A percentile compares a stretch with the other conserved stretches of the same genome.
Evolutionary conservation across 2,329 filamentous ascomycete genomes (phyloP).

Genomic region (Aspergillus terreus): DNA sequence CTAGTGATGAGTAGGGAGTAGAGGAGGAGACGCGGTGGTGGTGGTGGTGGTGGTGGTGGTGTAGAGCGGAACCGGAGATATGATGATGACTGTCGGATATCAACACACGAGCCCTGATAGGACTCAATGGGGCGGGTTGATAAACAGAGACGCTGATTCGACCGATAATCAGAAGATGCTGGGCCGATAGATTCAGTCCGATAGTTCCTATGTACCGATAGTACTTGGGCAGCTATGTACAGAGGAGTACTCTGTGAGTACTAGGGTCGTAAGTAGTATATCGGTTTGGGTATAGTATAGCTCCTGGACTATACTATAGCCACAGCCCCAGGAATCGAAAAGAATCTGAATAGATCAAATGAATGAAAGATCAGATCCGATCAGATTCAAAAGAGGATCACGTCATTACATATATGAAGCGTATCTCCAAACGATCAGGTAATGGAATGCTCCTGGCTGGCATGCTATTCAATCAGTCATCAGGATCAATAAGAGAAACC

Average conservation of each 20-base stretch:
- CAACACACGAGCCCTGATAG: constrained; percentile 1
- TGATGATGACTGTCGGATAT: constrained; percentile 7
- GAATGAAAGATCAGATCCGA: too few relatives aligned
- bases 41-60: background rate
- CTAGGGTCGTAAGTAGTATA: too few relatives aligned
- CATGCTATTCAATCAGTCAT: constrained; percentile 8
- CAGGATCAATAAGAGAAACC: constrained; percentile 17
- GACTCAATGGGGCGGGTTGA: background rate
- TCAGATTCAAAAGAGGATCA: background rate
- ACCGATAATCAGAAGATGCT: background rate
- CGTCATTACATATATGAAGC: background rate
- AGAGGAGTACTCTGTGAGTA: too few relatives aligned
- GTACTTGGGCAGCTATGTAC: too few relatives aligned
- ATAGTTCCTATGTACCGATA: too few relatives aligned
- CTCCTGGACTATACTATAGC: too few relatives aligned
- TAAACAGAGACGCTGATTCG: background rate
- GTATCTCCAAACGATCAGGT: constrained; percentile 3
- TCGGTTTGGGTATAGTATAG: too few relatives aligned
- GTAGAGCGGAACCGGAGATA: constrained; percentile 17
- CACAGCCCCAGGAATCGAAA: too few relatives aligned
- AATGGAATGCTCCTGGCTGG: constrained; percentile 1
- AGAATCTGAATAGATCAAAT: too few relatives aligned
- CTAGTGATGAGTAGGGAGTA: background rate
- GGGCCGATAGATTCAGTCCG: too few relatives aligned
- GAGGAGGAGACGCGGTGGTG: background rate